phyloP scores from a whole-genome alignment of 2,329 filamentous ascomycete genomes.

The Fusarium verticillioides region DNA sequence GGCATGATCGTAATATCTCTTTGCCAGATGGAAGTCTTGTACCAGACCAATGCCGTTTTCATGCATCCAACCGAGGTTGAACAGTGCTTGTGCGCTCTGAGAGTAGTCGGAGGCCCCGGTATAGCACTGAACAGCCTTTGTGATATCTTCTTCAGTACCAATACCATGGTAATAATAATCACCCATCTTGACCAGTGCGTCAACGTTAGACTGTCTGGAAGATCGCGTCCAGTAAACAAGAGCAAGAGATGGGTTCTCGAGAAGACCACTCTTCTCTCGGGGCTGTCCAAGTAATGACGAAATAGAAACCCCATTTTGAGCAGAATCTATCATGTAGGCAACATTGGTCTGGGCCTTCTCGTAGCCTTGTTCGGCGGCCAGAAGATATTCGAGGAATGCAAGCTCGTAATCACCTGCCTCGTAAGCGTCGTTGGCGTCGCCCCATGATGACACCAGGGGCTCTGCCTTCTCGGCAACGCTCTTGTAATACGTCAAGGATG shows the following conservation, averaged over 20 bases:
- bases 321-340: slow-evolving; percentile 84
- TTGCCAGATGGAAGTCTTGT: slow-evolving; percentile 97
- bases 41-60: slow-evolving; percentile 93
- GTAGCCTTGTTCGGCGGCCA: slow-evolving; percentile 93
- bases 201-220: slow-evolving; percentile 90
- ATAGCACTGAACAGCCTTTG: slow-evolving; percentile 94
- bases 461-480: slow-evolving; percentile 79
- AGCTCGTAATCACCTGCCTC: slow-evolving; percentile 81
- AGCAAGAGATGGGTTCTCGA: slow-evolving; percentile 70
- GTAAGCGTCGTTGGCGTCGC: slow-evolving; percentile 85
- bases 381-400: slow-evolving; percentile 83
- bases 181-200: slow-evolving; percentile 96
- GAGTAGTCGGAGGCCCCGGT: slow-evolving; percentile 90
- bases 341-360: slow-evolving; percentile 91
- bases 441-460: slow-evolving; percentile 79
- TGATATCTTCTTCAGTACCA: slow-evolving; percentile 75
- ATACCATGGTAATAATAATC: slow-evolving; percentile 93
- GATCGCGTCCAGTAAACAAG: slow-evolving; percentile 96
- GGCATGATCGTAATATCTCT: slow-evolving; percentile 94
- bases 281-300: slow-evolving; percentile 60
- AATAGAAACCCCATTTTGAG: slow-evolving; percentile 60
- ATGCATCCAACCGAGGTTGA: slow-evolving; percentile 99
- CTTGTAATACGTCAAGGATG: slow-evolving; percentile 86
- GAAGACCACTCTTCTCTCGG: slow-evolving; percentile 49
- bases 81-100: slow-evolving; percentile 93